Evolutionary conservation across 768 basidiomycete species (phyloP), one percentile per base, ranked within the genome.

Genomic region (Trametes punicea): DNA sequence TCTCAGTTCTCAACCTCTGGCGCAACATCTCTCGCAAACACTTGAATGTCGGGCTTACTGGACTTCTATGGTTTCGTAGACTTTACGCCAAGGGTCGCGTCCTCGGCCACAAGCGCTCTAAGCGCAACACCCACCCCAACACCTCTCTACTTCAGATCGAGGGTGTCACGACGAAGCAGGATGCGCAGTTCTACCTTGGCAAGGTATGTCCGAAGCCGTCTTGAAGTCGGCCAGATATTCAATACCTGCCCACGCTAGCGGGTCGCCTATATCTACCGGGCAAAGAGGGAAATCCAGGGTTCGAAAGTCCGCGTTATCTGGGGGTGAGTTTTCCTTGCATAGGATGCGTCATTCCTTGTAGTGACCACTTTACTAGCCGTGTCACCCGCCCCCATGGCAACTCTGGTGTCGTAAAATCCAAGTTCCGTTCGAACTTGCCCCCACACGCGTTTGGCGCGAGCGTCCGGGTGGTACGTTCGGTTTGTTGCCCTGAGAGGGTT

Each of bases 281-380:
- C 94, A 59, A 94, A 97, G 82, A 81, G 85, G 73, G 91, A 93
- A 75, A 83, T 96, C 64, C 87, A 87, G 73, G 97, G 97, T 57
- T 90, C 93, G 65, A 94, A 95, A 75, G 79, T 98, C 69, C 90
- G 97, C 64, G 93, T 98, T 61, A 98, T 98, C 80, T 98, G 94
- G 94, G 97, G 95, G 91, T 92, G 66, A 69, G 86, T 77, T 6
- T 6, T n/a, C 27, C 51, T 23, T 38, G 40, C 36, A 13, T 18
- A 20, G 26, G 4, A 2, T 15, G 4, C 0, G 42, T 0, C 11
- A 1, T 23, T 11, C 13, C 2, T n/a, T 51, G 20, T 2, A 18
- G 21, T 11, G 29, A 1, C 29, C 26, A 3, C 15, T 21, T 23
- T n/a, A 31, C 4, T 30, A 92, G 93, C 69, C 92, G 93, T 66